Conservation (phyloP, 192 early-diverging fungal genomes). For the Funneliformis geosporum region DNA sequence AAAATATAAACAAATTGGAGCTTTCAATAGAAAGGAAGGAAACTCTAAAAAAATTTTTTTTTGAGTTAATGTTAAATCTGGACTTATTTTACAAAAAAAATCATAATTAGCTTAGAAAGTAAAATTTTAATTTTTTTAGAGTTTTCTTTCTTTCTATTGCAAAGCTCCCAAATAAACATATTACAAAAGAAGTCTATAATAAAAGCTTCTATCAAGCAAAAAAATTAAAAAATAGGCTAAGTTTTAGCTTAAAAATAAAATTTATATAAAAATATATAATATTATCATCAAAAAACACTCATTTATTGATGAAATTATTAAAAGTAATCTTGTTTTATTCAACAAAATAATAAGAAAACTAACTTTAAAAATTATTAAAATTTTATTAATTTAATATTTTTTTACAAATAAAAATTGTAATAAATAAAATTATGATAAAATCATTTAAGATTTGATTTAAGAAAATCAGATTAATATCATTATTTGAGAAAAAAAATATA, state of each 20-base stretch:
- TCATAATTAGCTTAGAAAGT: too few species aligned
- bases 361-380: not conserved
- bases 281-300: not conserved
- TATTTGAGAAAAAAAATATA: conserved; percentile 9
- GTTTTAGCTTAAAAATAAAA: not conserved
- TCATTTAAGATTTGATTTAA: not conserved
- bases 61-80: too few species aligned
- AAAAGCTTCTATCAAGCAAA: not conserved
- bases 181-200: not conserved
- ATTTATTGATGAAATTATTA: conserved; percentile 14
- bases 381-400: not conserved
- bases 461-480: not conserved
- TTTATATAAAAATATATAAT: not conserved
- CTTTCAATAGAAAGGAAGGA: too few species aligned
- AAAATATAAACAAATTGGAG: too few species aligned
- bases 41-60: too few species aligned
- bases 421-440: not conserved
- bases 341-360: not conserved
- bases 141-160: too few species aligned
- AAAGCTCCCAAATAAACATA: too few species aligned
- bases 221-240: not conserved
- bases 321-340: not conserved
- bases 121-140: too few species aligned
- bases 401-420: not conserved
- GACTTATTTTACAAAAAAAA: too few species aligned